These are phyloP conservation scores for Sugiyamaella americana DNA, from an alignment of 805 yeast species.

Conservation along the genomic window DNA sequence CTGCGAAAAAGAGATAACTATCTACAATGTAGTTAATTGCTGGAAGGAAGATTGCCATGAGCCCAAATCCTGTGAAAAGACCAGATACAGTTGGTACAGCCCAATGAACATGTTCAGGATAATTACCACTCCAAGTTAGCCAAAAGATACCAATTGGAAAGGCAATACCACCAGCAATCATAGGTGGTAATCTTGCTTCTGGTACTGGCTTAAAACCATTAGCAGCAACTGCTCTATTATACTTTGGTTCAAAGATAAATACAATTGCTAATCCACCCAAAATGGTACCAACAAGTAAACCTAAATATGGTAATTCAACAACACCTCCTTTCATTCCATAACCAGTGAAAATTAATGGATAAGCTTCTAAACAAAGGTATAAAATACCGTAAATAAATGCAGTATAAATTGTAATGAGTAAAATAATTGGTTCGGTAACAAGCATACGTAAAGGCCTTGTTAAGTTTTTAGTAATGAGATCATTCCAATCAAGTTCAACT, in stretches of 20 bases:
- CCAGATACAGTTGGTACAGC: slow-evolving; percentile 68
- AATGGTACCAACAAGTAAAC: slow-evolving; percentile 62
- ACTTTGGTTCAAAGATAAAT: slow-evolving; percentile 47
- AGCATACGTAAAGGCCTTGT: slow-evolving; percentile 65
- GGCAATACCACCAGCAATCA: slow-evolving; percentile 63
- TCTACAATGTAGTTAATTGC: slow-evolving; percentile 70
- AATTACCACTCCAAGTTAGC: slow-evolving; percentile 87
- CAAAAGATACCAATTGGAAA: slow-evolving; percentile 81
- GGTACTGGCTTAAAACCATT: slow-evolving; percentile 65
- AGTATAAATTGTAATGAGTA: slow-evolving; percentile 60
- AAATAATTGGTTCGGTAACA: slow-evolving; percentile 60
- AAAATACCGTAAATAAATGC: slow-evolving; percentile 76
- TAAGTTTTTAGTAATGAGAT: slow-evolving; percentile 55
- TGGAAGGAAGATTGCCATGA: slow-evolving; percentile 62
- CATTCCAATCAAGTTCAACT: slow-evolving; percentile 47
- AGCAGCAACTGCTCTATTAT: slow-evolving; percentile 41
- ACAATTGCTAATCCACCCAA: slow-evolving; percentile 51
- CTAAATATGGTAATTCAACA: slow-evolving; percentile 72
- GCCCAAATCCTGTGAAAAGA: slow-evolving; percentile 60
- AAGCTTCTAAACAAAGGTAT: slow-evolving; percentile 64
- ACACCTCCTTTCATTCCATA: slow-evolving; percentile 56
- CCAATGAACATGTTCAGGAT: slow-evolving; percentile 68
- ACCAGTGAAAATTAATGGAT: slow-evolving; percentile 66
- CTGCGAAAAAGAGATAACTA: slow-evolving; percentile 63
- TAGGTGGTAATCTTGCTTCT: slow-evolving; percentile 72